These are phyloP conservation scores for Aspergillus sp. DNA, from an alignment of 2,329 filamentous ascomycete species.

Conservation along the genomic window DNA sequence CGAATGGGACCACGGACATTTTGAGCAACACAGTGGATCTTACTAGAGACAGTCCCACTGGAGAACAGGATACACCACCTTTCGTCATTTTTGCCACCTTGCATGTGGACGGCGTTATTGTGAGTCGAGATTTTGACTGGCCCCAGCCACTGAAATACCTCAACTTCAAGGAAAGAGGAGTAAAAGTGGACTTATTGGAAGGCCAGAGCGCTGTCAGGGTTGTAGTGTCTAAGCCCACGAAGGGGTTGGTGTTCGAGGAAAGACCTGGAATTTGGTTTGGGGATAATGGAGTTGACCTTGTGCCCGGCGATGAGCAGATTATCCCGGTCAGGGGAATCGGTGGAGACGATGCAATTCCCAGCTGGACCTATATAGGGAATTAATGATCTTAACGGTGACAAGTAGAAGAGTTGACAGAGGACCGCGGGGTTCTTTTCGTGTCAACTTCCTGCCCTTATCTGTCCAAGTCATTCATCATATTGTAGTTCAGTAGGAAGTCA, in stretches of 20 bases:
- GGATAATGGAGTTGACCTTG: conserved; percentile 1
- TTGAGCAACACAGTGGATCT: not conserved
- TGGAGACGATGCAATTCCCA: too few relatives aligned
- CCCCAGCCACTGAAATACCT: conserved; percentile 2
- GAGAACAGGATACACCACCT: not conserved
- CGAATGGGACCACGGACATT: not conserved
- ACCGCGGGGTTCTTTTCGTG: too few relatives aligned
- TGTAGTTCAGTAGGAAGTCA: too few relatives aligned
- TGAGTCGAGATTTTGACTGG: conserved; percentile 1
- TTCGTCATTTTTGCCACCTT: conserved; percentile 16
- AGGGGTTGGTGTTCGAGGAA: not conserved
- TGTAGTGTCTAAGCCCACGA: not conserved
- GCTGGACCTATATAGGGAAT: too few relatives aligned
- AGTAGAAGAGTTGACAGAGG: too few relatives aligned
- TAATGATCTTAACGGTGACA: too few relatives aligned
- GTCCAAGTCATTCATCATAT: too few relatives aligned
- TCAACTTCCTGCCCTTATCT: too few relatives aligned
- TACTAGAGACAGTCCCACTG: not conserved
- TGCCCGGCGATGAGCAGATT: not conserved
- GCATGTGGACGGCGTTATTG: not conserved
- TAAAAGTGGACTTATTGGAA: not conserved
- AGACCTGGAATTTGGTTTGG: not conserved
- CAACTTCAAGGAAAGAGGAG: not conserved
- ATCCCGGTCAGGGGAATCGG: too few relatives aligned
- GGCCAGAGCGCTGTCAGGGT: not conserved